These are phyloP conservation scores for Cladobotryum mycophilum DNA, from an alignment of 2,329 filamentous ascomycete species.

Conservation along the genomic window DNA sequence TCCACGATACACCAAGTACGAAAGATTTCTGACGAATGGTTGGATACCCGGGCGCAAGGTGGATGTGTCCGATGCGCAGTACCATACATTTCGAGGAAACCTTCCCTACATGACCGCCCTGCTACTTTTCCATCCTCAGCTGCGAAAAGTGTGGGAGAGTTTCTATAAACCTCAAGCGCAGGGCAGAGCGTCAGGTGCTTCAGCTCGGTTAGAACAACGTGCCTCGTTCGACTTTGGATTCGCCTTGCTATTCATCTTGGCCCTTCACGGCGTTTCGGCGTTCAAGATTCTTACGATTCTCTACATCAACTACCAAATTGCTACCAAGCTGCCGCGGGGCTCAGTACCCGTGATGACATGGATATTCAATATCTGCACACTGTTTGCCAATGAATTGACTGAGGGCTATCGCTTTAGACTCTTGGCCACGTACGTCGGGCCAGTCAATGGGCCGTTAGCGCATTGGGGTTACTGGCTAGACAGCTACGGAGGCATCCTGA, in stretches of 20 bases:
- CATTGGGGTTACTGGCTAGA: slow-evolving; percentile 70
- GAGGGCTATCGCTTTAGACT: slow-evolving; percentile 67
- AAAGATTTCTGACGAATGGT: slow-evolving; percentile 64
- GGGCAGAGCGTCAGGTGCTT: slow-evolving; percentile 35
- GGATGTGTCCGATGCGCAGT: slow-evolving; percentile 86
- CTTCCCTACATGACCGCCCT: slow-evolving; percentile 73
- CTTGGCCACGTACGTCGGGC: slow-evolving; percentile 49
- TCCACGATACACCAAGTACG: slow-evolving; percentile 71
- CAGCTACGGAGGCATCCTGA: slow-evolving; percentile 72
- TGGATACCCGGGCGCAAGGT: slow-evolving; percentile 93
- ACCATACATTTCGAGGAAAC: slow-evolving; percentile 76
- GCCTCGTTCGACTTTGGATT: slow-evolving; percentile 79
- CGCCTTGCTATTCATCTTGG: slow-evolving; percentile 69
- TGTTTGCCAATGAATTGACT: slow-evolving; percentile 86
- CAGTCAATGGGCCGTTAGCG: slow-evolving; percentile 39
- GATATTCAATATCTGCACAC: slow-evolving; percentile 76
- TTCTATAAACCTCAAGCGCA: slow-evolving; percentile 34
- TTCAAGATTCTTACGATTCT: slow-evolving; percentile 78
- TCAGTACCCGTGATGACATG: slow-evolving; percentile 75
- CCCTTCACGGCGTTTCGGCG: slow-evolving; percentile 78
- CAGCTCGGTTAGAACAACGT: slow-evolving; percentile 60
- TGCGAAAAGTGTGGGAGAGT: slow-evolving; percentile 65
- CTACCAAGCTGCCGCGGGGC: slow-evolving; percentile 61
- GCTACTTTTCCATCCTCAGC: slow-evolving; percentile 69
- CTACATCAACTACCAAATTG: slow-evolving; percentile 73